Percentiles rank a stretch among this genome's conserved stretches.
These are phyloP conservation scores for Haplographium delicatum DNA, from an alignment of 495 filamentous ascomycete genomes.

Conservation along the genomic window DNA sequence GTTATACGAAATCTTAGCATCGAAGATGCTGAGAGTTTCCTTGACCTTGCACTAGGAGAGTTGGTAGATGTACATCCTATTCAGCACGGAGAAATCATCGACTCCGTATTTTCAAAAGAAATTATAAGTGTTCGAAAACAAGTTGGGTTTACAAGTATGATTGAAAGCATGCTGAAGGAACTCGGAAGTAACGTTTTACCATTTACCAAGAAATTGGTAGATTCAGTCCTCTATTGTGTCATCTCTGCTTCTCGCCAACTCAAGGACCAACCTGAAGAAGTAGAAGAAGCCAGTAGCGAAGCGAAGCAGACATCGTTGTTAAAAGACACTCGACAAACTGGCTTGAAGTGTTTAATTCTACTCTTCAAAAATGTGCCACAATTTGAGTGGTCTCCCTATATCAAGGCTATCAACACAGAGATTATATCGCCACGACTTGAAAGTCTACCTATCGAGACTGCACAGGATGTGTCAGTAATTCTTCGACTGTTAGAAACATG, in stretches of 20 bases:
- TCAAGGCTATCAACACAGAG: constrained; percentile 63
- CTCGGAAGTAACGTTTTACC: constrained; percentile 62
- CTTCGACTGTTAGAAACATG: constrained; percentile 78
- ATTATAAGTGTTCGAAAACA: constrained; percentile 67
- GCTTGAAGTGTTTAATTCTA: constrained; percentile 71
- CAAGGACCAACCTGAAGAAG: constrained; percentile 29
- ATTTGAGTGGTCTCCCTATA: constrained; percentile 66
- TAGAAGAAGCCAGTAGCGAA: constrained; percentile 39
- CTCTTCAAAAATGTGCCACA: constrained; percentile 65
- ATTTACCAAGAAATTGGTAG: constrained; percentile 57
- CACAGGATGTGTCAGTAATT: constrained; percentile 78
- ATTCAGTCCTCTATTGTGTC: constrained; percentile 74
- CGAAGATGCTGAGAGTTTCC: constrained; percentile 68
- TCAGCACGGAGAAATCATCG: constrained; percentile 42
- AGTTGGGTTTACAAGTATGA: constrained; percentile 82
- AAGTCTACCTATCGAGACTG: constrained; percentile 78
- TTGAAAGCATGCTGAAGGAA: constrained; percentile 79
- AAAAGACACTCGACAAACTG: constrained; percentile 65
- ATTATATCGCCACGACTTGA: constrained; percentile 70
- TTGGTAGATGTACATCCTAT: constrained; percentile 54
- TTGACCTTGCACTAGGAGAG: constrained; percentile 74
- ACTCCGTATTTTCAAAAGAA: constrained; percentile 45
- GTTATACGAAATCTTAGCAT: constrained; percentile 45
- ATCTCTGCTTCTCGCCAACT: constrained; percentile 61
- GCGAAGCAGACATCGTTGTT: constrained; percentile 49